Evolutionary conservation across 2,329 filamentous ascomycete species (phyloP), one percentile per base, ranked within the genome.

Genomic region (Fusarium buxicola): DNA sequence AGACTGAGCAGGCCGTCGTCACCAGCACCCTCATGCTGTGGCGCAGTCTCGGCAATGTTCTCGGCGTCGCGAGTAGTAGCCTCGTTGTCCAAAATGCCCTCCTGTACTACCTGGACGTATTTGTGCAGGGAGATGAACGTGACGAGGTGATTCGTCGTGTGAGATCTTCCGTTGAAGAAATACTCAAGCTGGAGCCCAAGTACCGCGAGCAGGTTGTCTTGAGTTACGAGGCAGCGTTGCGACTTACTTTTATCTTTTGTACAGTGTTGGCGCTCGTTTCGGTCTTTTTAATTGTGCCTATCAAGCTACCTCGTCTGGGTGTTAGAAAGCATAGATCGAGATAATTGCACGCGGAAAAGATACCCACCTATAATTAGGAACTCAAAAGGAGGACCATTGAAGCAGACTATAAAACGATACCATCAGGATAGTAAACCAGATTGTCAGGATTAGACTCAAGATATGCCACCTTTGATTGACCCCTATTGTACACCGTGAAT

Each of bases 11-110:
- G 73, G 89, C 89, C 12, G 87, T 90, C 35, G 86, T 88, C 11
- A 91, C 89, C 2, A 87, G 84, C 49, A 92, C 90, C 0, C 78
- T 94, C 58, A 84, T 89, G 15, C 77, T 94, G 15, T 92, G 89
- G 86, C 84, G 91, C 51, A 87, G 85, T 55, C 75, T 94, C 6
- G 91, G 91, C 7, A 84, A 83, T 53, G 90, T 94, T 1, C 81
- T 93, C 70, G 91, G 91, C n/a, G 85, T 94, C 39, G 87, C 90
- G 1, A 78, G 84, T 48, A 90, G 87, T 65, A 91, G 88, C 71
- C 81, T 92, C 55, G 85, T 92, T 8, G 78, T 94, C 60, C 91
- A 94, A 76, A 92, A 92, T 69, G 82, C 85, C 1, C 77, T 94
- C 47, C 76, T 84, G 8, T 76, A 80, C 15, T 89, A 88, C 64